Percentiles rank a stretch among this genome's conserved stretches.
These are phyloP conservation scores for Ascochyta clinopodiicola DNA, from an alignment of 2,329 filamentous ascomycete species.

Conservation along the genomic window DNA sequence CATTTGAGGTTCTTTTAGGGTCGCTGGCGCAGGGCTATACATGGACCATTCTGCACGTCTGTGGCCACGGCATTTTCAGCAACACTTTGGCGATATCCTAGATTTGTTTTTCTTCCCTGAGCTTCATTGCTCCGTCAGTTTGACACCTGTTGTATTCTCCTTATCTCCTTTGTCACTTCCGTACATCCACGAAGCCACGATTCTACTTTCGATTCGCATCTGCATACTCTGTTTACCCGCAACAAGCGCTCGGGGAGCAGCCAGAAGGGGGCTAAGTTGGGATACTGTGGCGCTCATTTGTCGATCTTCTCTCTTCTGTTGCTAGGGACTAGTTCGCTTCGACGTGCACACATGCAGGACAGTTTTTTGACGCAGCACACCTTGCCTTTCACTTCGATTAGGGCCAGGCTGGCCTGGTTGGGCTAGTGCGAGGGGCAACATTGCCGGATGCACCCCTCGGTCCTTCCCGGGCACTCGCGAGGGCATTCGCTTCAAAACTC, in stretches of 20 bases:
- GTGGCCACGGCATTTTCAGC: conserved; percentile 27
- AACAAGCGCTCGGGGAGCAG: conserved; percentile 14
- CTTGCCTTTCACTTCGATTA: conserved; percentile 7
- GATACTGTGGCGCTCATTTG: conserved; percentile 26
- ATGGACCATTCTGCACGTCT: conserved; percentile 15
- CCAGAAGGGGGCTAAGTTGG: conserved; percentile 3
- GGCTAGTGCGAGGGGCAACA: neutral
- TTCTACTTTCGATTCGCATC: conserved; percentile 20
- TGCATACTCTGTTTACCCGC: conserved; percentile 23
- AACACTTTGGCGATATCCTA: conserved; percentile 40
- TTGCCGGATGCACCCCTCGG: conserved; percentile 1
- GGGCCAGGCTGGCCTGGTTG: conserved; percentile 11
- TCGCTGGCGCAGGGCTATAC: conserved; percentile 21
- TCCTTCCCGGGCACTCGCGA: conserved; percentile 1
- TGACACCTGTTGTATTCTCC: conserved; percentile 18
- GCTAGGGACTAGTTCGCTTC: conserved; percentile 20
- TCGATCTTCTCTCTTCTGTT: conserved; percentile 22
- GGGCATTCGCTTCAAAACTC: conserved; percentile 9
- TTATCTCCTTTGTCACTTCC: conserved; percentile 21
- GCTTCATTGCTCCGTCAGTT: conserved; percentile 32
- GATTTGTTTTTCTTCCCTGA: conserved; percentile 32
- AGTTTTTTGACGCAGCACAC: conserved; percentile 16
- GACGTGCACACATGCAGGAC: conserved; percentile 26
- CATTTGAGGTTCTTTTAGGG: conserved; percentile 21
- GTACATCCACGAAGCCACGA: conserved; percentile 30